Percentiles rank a stretch among this genome's conserved stretches.
phyloP scores from a whole-genome alignment of 805 yeast genomes.

The Yarrowia hollandica region DNA sequence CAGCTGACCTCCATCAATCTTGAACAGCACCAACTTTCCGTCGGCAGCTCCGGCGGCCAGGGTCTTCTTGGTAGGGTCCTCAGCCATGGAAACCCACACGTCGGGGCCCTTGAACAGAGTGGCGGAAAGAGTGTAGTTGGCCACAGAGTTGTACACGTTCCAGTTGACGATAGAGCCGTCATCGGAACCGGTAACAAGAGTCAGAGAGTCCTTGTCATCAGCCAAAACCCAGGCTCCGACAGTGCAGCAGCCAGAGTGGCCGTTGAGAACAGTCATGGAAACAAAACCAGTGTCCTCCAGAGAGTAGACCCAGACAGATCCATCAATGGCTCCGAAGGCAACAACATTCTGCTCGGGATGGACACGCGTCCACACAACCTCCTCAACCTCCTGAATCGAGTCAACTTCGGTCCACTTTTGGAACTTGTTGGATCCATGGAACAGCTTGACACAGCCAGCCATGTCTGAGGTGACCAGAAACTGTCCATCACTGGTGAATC shows the following conservation, averaged over 20 bases:
- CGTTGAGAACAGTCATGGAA: slow-evolving; percentile 42
- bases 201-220: slow-evolving; percentile 58
- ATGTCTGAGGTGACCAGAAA: slow-evolving; percentile 88
- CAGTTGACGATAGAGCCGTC: slow-evolving; percentile 86
- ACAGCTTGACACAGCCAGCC: slow-evolving; percentile 82
- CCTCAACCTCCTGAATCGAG: slow-evolving; percentile 83
- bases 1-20: slow-evolving; percentile 69
- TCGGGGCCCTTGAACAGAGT: slow-evolving; percentile 71
- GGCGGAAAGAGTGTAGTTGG: slow-evolving; percentile 50
- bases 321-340: slow-evolving; percentile 91
- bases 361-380: slow-evolving; percentile 75
- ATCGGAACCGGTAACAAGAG: slow-evolving; percentile 73
- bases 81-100: slow-evolving; percentile 81
- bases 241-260: slow-evolving; percentile 79
- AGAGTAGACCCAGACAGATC: slow-evolving; percentile 91
- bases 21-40: slow-evolving; percentile 79
- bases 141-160: slow-evolving; percentile 80
- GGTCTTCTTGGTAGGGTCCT: slow-evolving; percentile 51
- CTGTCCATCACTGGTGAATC: slow-evolving; percentile 79
- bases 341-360: slow-evolving; percentile 78
- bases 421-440: slow-evolving; percentile 70
- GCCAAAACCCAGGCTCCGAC: slow-evolving; percentile 71
- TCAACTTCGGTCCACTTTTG: slow-evolving; percentile 75
- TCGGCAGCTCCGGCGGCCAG: slow-evolving; percentile 86
- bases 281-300: slow-evolving; percentile 49